phyloP scores from a whole-genome alignment of 2,329 filamentous ascomycete genomes.

The Volutella citrinella region DNA sequence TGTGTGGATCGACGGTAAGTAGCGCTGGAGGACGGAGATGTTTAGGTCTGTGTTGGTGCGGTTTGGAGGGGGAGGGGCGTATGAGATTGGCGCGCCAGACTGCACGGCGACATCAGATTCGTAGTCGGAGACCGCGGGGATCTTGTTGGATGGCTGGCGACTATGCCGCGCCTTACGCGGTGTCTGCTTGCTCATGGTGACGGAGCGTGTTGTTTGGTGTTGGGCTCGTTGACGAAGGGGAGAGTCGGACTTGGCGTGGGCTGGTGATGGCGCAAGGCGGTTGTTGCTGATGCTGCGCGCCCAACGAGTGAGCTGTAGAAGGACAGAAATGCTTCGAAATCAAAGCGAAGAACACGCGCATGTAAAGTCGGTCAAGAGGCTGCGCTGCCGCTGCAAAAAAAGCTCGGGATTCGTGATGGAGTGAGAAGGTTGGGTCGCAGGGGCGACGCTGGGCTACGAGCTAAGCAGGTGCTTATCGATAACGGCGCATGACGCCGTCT shows the following conservation, averaged over 20 bases:
- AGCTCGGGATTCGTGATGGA: too few relatives aligned
- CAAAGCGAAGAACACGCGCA: too few relatives aligned
- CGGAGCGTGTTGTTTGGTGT: too few relatives aligned
- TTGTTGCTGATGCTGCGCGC: too few relatives aligned
- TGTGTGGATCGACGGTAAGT: constrained; percentile 68
- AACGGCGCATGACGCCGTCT: constrained; percentile 23
- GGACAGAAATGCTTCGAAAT: too few relatives aligned
- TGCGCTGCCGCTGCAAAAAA: too few relatives aligned
- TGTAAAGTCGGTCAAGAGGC: too few relatives aligned
- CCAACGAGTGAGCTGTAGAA: too few relatives aligned
- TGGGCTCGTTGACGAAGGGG: not conserved
- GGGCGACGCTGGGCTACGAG: constrained; percentile 14
- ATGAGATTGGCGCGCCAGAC: constrained; percentile 31
- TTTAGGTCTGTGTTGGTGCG: constrained; percentile 86
- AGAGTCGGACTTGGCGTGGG: not conserved
- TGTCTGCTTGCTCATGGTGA: constrained; percentile 42
- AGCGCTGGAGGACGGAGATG: constrained; percentile 75
- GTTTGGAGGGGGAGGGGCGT: constrained; percentile 43
- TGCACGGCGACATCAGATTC: constrained; percentile 58
- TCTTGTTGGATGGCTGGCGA: constrained; percentile 39
- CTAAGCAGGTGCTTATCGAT: constrained; percentile 26
- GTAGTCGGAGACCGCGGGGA: constrained; percentile 54
- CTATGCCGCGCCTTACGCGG: constrained; percentile 39
- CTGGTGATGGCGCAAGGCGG: too few relatives aligned
- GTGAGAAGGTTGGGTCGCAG: constrained; percentile 14